These are phyloP conservation scores for Colletotrichum somersetense DNA, from an alignment of 2,329 filamentous ascomycete species.

Conservation along the genomic window DNA sequence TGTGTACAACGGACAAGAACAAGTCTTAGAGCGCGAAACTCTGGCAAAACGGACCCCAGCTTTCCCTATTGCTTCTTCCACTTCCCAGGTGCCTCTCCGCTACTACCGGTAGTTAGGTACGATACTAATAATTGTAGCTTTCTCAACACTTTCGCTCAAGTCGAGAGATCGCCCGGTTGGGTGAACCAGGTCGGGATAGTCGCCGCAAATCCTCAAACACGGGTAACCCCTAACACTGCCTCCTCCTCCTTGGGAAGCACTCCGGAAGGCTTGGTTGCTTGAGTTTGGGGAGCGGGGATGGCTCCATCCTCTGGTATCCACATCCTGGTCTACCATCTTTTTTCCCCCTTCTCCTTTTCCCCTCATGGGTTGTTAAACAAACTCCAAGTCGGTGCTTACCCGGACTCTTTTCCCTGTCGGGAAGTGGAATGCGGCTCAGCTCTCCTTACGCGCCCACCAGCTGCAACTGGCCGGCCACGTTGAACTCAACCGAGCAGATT, in stretches of 20 bases:
- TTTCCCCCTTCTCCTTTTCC: background rate
- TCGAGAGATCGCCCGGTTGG: constrained; percentile 12
- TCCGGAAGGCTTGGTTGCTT: background rate
- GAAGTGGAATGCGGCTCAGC: constrained; percentile 24
- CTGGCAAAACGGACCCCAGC: background rate
- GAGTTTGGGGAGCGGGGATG: background rate
- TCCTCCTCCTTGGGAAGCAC: background rate
- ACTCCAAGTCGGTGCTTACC: constrained; percentile 22
- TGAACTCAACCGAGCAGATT: background rate
- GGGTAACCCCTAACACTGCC: constrained; percentile 16
- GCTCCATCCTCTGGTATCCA: constrained; percentile 26
- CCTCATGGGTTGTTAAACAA: background rate
- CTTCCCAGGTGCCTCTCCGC: too few species aligned
- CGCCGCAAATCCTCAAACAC: constrained; percentile 36
- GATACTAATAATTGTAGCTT: background rate
- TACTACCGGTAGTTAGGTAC: too few species aligned
- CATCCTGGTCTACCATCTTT: background rate
- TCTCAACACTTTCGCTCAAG: background rate
- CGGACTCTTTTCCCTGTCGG: constrained; percentile 21
- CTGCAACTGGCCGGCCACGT: background rate
- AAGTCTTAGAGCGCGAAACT: background rate
- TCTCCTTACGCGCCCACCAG: background rate
- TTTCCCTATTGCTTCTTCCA: constrained; percentile 9
- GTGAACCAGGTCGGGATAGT: constrained; percentile 20
- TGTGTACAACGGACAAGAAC: background rate